Conservation (phyloP, 164 flowering plant genomes). For the Chimonanthus salicifolius region DNA sequence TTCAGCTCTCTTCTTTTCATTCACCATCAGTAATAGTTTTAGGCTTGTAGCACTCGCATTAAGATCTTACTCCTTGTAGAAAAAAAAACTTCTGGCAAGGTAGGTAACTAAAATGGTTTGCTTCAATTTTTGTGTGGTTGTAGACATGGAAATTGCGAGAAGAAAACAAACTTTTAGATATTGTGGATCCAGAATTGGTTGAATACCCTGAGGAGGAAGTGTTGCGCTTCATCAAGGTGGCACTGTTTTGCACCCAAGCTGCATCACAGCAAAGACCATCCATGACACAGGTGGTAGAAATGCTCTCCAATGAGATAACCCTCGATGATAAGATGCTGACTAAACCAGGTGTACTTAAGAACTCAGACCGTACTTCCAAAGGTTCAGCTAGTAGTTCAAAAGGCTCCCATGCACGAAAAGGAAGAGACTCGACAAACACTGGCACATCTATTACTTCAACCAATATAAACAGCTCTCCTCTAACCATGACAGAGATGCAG, state of each 20-base stretch:
- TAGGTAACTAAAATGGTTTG: not conserved
- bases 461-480: slow-evolving; percentile 9
- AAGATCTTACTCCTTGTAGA: not conserved
- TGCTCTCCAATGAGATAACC: slow-evolving; percentile 54
- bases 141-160: slow-evolving; percentile 77
- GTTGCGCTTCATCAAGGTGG: slow-evolving; percentile 63
- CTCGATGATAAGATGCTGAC: slow-evolving; percentile 51
- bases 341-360: slow-evolving; percentile 49
- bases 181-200: slow-evolving; percentile 59
- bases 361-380: slow-evolving; percentile 3
- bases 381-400: slow-evolving; percentile 19
- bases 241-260: slow-evolving; percentile 80
- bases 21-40: too few species aligned
- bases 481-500: slow-evolving; percentile 32
- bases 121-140: not conserved
- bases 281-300: slow-evolving; percentile 71
- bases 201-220: slow-evolving; percentile 54
- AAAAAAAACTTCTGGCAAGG: not conserved
- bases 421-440: slow-evolving; percentile 18
- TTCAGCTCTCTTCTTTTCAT: not conserved
- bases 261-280: slow-evolving; percentile 55
- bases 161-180: slow-evolving; percentile 54
- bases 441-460: slow-evolving; percentile 20
- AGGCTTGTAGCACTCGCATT: not conserved
- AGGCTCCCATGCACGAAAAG: slow-evolving; percentile 23